A percentile compares a stretch with the other conserved stretches of the same genome.
Evolutionary conservation across 2,329 filamentous ascomycete species (phyloP).

Genomic region (Rhynchosporium graminicola): DNA sequence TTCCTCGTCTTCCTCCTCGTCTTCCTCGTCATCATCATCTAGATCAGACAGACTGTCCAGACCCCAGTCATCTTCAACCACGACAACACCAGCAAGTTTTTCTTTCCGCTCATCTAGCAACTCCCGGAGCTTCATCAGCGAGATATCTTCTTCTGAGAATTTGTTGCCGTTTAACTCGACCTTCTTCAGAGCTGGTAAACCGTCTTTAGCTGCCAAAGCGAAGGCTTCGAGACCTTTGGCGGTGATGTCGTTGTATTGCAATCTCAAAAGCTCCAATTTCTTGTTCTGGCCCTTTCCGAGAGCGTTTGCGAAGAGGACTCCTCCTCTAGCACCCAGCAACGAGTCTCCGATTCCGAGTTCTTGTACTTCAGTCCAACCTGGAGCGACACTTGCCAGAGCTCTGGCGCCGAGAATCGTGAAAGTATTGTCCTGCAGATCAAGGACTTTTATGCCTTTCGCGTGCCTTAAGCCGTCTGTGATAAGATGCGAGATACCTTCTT

Average conservation of each 20-base stretch:
- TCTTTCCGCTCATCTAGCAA: constrained; percentile 79
- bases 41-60: constrained; percentile 85
- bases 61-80: constrained; percentile 81
- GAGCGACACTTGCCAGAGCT: constrained; percentile 74
- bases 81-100: constrained; percentile 61
- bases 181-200: constrained; percentile 75
- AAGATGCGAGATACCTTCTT: constrained; percentile 84
- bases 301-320: constrained; percentile 70
- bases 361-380: constrained; percentile 71
- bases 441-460: constrained; percentile 66
- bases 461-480: constrained; percentile 76
- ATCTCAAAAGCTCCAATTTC: constrained; percentile 75
- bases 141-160: constrained; percentile 81
- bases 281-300: constrained; percentile 74
- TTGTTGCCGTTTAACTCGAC: constrained; percentile 97
- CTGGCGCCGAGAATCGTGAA: constrained; percentile 81
- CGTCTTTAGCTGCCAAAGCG: constrained; percentile 64
- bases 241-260: constrained; percentile 96
- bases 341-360: constrained; percentile 92
- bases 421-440: constrained; percentile 97
- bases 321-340: constrained; percentile 76
- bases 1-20: constrained; percentile 64
- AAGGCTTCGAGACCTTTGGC: constrained; percentile 71
- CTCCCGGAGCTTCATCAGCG: constrained; percentile 66
- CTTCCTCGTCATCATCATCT: constrained; percentile 68